Evolutionary conservation across 2,329 filamentous ascomycete species (phyloP), one percentile per base, ranked within the genome.

Genomic region (Beauveria sp.): DNA sequence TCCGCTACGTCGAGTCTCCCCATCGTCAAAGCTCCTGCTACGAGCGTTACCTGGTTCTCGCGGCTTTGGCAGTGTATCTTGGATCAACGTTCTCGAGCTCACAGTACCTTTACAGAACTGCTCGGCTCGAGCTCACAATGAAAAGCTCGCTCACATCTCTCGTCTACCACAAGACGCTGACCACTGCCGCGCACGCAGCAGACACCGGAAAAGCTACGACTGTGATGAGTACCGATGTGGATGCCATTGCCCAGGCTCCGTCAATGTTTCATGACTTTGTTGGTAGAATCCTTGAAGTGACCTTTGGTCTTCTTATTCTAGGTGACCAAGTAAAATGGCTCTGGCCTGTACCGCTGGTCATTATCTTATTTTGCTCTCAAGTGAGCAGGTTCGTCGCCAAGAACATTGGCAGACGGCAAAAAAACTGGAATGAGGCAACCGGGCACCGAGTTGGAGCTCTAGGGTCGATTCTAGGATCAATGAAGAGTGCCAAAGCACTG

Each of bases 241-340:
- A 74, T 14, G 70, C 67, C 57, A 65, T 79, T 0, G 71, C 70
- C 1, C 65, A 65, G 0, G 68, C 72, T 6, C 69, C 67, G 0
- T 67, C 70, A 34, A 74, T 79, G 72, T 62, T 76, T 16, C 76
- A 79, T 53, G 77, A 79, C 48, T 72, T 70, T 0, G 79, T 77
- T 75, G 77, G 73, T 0, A 70, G 76, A 16, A 43, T 72, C 1
- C n/a, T 79, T 1, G 78, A 80, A 61, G 72, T 79, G 0, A 43
- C 72, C 0, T 66, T 80, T 42, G 79, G 77, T 1, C 69, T 77
- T 2, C 52, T 61, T 7, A 68, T 80, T 57, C 64, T 81, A 2
- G 70, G 72, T 8, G 63, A 63, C 14, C 64, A 78, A 63, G 72
- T 80, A 4, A 74, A 76, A 12, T 79, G 76, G 76, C 62, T 79